Base-by-base conservation (phyloP, 1,139 yeast species). In the Torulaspora pretoriensis region DNA sequence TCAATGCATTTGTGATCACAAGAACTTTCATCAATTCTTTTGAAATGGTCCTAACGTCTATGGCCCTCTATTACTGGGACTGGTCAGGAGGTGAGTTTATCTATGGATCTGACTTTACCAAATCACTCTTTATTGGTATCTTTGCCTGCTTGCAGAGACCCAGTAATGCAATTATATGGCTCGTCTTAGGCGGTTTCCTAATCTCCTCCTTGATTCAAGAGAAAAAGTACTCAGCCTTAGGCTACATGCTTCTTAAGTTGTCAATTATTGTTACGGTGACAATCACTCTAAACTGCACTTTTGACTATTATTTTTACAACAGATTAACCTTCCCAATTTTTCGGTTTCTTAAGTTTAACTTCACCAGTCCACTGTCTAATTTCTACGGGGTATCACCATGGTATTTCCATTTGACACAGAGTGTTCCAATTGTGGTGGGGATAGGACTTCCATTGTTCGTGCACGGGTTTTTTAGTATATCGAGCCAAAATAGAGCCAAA, bases 361-460 rank as follows among this genome's bases (percentile, higher is more conserved):
- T 86, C 16, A 67, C 84, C 7, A 78, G 79, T 41, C 80, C 86
- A 26, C 70, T 89, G 24, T 83, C 97, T 4, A 73, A 78, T 5
- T 88, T 90, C 57, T 94, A 94, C 64, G 99, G 99, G 0, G 70
- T 73, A 1, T 81, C 94, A 7, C 86, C 95, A 12, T 77, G 90
- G 82, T 88, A 85, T 59, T 94, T 90, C 67, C 94, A 94, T 64
- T 34, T 90, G 1, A 63, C 76, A 8, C 97, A 92, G 66, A 95
- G 88, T 6, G 51, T 92, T 1, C 98, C 98, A 0, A 67, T 92
- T 8, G 65, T 90, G 45, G 63, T 84, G 43, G 74, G 86, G 61
- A 77, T 81, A 2, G 81, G 76, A 51, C 53, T 85, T 4, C 96
- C 97, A 0, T 69, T 83, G 40, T 70, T 77, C 36, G 10, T 75